Percentiles rank a stretch among this genome's conserved stretches.
phyloP scores from a whole-genome alignment of 768 basidiomycete species.

The Mycena maculata region DNA sequence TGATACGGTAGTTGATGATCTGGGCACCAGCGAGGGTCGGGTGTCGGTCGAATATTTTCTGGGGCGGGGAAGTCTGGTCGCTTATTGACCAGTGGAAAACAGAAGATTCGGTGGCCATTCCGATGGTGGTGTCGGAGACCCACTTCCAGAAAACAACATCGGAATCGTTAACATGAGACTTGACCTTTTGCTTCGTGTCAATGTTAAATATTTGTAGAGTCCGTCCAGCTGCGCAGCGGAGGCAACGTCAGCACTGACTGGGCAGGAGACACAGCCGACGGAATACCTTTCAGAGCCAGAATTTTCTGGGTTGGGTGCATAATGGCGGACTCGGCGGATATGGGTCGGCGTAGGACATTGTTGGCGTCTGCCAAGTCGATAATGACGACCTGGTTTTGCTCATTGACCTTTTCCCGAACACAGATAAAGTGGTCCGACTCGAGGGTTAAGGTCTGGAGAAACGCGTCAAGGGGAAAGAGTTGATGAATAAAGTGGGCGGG shows the following conservation, averaged over 20 bases:
- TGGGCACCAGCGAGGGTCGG: constrained; percentile 93
- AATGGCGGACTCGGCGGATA: constrained; percentile 98
- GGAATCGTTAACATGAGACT: constrained; percentile 92
- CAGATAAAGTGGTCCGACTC: constrained; percentile 99
- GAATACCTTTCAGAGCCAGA: constrained; percentile 90
- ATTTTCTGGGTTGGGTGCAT: constrained; percentile 99
- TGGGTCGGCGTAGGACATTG: constrained; percentile 94
- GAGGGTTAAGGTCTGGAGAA: constrained; percentile 83
- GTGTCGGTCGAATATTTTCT: constrained; percentile 97
- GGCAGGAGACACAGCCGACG: not conserved
- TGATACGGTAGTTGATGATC: constrained; percentile 97
- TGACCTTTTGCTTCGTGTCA: constrained; percentile 97
- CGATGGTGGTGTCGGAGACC: constrained; percentile 91
- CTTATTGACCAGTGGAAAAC: constrained; percentile 92
- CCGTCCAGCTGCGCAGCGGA: constrained; percentile 74
- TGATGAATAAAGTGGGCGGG: not conserved
- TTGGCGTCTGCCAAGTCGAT: constrained; percentile 98
- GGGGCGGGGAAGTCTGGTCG: constrained; percentile 80
- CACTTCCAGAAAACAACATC: constrained; percentile 99
- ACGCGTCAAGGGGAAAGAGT: not conserved
- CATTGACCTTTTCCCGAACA: constrained; percentile 94
- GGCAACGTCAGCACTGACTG: constrained; percentile 23
- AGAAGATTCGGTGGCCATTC: constrained; percentile 93
- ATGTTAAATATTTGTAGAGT: constrained; percentile 99
- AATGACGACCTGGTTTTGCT: constrained; percentile 98